phyloP scores from a whole-genome alignment of 2,329 filamentous ascomycete genomes.

The Mycosphaerelloides madeirae region DNA sequence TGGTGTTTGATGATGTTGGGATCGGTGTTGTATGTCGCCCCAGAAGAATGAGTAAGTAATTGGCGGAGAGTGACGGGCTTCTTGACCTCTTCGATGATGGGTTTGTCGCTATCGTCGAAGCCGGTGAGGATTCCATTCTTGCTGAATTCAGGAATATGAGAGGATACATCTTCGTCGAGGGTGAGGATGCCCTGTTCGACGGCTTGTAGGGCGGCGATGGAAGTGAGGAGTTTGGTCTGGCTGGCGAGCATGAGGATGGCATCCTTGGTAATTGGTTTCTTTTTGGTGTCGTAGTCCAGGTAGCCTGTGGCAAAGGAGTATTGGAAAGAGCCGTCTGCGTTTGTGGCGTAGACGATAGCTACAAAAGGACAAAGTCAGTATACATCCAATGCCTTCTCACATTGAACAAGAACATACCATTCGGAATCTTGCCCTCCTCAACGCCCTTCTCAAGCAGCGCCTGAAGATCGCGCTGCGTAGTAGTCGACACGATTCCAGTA shows the following conservation, averaged over 20 bases:
- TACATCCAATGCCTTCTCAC: too few species aligned
- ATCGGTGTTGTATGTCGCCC: conserved; percentile 43
- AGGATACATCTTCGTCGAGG: conserved; percentile 45
- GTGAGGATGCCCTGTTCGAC: conserved; percentile 49
- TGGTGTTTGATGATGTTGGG: conserved; percentile 31
- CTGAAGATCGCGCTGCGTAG: conserved; percentile 17
- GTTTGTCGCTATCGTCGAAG: conserved; percentile 40
- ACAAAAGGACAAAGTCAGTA: too few species aligned
- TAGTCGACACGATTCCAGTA: too few species aligned
- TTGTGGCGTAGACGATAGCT: conserved; percentile 28
- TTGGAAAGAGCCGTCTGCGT: conserved; percentile 26
- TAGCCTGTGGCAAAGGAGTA: conserved; percentile 29
- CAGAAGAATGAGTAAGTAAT: conserved; percentile 51
- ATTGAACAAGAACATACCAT: too few species aligned
- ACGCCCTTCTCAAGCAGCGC: conserved; percentile 26
- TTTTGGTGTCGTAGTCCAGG: conserved; percentile 17
- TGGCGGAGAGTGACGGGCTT: conserved; percentile 47
- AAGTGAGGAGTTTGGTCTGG: conserved; percentile 46
- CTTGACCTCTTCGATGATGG: conserved; percentile 30
- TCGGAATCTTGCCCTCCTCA: conserved; percentile 29
- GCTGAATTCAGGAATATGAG: conserved; percentile 46
- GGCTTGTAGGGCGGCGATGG: conserved; percentile 51
- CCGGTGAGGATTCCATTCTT: conserved; percentile 46
- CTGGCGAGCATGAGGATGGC: conserved; percentile 32
- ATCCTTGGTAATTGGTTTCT: conserved; percentile 27